These are phyloP conservation scores for Medicago ruthenica DNA, from an alignment of 306 rosid species.

Conservation along the genomic window DNA sequence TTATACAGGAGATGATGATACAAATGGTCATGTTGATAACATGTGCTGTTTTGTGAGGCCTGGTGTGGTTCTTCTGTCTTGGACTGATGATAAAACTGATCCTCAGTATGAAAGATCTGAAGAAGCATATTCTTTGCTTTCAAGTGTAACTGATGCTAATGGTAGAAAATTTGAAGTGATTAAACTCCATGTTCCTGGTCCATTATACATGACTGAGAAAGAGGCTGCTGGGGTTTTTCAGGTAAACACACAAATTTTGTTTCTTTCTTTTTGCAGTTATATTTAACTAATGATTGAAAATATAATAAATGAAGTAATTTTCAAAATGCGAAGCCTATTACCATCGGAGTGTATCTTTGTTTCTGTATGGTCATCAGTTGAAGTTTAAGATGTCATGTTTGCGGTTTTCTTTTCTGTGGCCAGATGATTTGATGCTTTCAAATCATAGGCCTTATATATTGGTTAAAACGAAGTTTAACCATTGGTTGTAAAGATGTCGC, in stretches of 20 bases:
- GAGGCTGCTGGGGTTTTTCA: constrained; percentile 75
- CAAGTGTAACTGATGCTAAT: constrained; percentile 70
- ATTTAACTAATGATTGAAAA: constrained; percentile 10
- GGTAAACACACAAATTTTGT: constrained; percentile 50
- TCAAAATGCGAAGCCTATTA: constrained; percentile 9
- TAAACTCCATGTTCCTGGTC: constrained; percentile 78
- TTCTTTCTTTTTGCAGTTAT: constrained; percentile 15
- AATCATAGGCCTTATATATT: background rate
- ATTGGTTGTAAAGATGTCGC: constrained; percentile 14
- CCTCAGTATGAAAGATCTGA: constrained; percentile 83
- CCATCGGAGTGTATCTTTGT: constrained; percentile 1
- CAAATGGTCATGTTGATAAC: constrained; percentile 95
- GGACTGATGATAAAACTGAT: constrained; percentile 84
- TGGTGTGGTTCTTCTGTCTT: constrained; percentile 85
- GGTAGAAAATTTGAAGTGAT: constrained; percentile 80
- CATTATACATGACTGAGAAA: constrained; percentile 75
- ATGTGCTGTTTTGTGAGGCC: constrained; percentile 92
- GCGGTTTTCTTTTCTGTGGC: background rate
- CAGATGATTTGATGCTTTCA: constrained; percentile 3
- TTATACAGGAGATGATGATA: constrained; percentile 90
- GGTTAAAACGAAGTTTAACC: constrained; percentile 13
- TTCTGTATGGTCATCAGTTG: background rate
- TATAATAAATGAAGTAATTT: constrained; percentile 4
- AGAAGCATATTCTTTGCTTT: constrained; percentile 74
- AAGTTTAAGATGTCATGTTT: constrained; percentile 12